These are phyloP conservation scores for Suhomyces maxii DNA, from an alignment of 1,139 yeast species.

Conservation along the genomic window DNA sequence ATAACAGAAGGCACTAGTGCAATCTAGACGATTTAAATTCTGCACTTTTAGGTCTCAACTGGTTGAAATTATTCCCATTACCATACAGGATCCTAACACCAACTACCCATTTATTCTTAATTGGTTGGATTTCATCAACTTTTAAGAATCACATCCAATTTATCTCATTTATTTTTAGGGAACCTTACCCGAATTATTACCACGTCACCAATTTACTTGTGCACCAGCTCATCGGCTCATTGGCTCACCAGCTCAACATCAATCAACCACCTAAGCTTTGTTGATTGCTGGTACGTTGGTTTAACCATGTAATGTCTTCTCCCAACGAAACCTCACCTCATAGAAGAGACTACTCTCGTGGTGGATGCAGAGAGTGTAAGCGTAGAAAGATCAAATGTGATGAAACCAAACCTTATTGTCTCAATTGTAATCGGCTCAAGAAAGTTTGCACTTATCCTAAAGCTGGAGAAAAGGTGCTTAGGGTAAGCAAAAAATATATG, in stretches of 20 bases:
- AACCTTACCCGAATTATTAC: no score
- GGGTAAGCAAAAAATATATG: slow-evolving; percentile 15
- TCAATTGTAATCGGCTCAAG: slow-evolving; percentile 37
- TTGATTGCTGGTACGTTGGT: neutral
- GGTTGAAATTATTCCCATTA: no score
- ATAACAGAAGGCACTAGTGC: no score
- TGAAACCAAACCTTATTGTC: slow-evolving; percentile 54
- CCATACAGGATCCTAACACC: no score
- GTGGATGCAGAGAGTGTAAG: slow-evolving; percentile 29
- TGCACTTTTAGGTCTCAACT: no score
- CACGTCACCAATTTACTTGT: no score
- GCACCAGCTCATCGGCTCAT: no score
- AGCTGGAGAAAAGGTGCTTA: slow-evolving; percentile 19
- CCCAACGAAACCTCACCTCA: slow-evolving; percentile 6
- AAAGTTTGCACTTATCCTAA: slow-evolving; percentile 23
- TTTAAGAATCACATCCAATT: no score
- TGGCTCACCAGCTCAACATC: neutral
- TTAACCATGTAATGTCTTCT: slow-evolving; percentile 4
- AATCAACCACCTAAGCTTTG: neutral
- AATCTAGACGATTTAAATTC: no score
- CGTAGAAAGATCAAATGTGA: slow-evolving; percentile 49
- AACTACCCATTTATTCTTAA: no score
- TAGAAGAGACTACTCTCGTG: slow-evolving; percentile 18
- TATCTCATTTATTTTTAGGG: no score
- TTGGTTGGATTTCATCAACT: no score